Base-by-base conservation (phyloP, 2,329 filamentous ascomycete species). In the Penicillium sp. region DNA sequence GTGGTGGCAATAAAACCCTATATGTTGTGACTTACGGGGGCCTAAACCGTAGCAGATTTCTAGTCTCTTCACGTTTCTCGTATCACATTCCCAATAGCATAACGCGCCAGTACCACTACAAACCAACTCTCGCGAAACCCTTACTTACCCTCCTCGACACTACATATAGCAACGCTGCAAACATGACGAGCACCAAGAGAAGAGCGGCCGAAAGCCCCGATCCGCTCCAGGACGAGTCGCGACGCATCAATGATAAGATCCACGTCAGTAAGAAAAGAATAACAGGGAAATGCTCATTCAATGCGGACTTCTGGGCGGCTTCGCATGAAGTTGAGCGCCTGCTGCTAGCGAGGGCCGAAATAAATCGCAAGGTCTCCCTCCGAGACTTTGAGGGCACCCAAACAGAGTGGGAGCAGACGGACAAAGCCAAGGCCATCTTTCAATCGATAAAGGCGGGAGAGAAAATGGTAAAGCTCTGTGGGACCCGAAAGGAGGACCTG, bases 351-450 rank as follows among this genome's bases (percentile, higher is more conserved):
- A 30, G 53, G n/a, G 26, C 21, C 3, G 53, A 56, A 31, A 46
- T 21, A 4, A 13, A 56, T 8, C n/a, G 53, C 19, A 56, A 56
- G 41, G 30, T 56, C 21, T 56, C 53, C 0, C 53, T 56, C 1
- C 13, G 44, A 47, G 38, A 56, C 15, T 56, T 21, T 11, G 3
- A 26, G 2, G 53, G 44, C 13, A 19, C 53, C 3, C 17, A n/a
- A 19, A 35, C 53, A 4, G 53, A 47, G 23, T 56, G 53, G 53
- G 44, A 56, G 29, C 44, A 48, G n/a, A 47, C 53, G 11, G 53
- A 47, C 23, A 7, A 15, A 7, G 53, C 53, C 17, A 56, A 56
- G 13, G 21, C 41, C 3, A 17, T 56, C 7, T 56, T 48, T 3
- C 26, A 56, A 8, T 15, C 3, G 4, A 56, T 56, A 3, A 47